Base-by-base conservation (phyloP, 1,139 yeast genomes). In the Candida sp. region DNA sequence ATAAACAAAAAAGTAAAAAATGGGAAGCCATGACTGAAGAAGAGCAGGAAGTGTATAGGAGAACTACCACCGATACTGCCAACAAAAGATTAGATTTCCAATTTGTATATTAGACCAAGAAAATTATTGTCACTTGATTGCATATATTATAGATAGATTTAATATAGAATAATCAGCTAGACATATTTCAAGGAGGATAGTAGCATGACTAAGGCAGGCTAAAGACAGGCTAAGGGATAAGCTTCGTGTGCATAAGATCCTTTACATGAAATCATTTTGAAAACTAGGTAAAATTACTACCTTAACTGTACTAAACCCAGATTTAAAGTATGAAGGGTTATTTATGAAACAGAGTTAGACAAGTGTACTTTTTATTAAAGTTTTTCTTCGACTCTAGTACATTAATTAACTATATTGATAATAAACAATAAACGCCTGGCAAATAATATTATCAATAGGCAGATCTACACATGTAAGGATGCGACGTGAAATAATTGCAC, bases 21-120 rank as follows among this genome's bases (percentile, higher is more conserved):
- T 83, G 88, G 88, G 53, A 60, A 42, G 53, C 60, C 3, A 58
- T 81, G 77, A 56, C 75, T 3, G 55, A 51, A 1, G 79, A 77
- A 21, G 81, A 82, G 51, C 68, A 67, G 51, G 66, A 63, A 6
- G 54, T 66, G 11, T 83, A 83, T 53, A 54, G 70, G 30, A 47
- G 49, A 4, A 66, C 55, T 11, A 73, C 81, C 5, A 64, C 55
- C 0, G 83, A 81, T 51, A 61, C 58, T 38, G 87, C 87, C 9
- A 79, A 77, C 50, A 71, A 73, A 55, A 61, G 87, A 33, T 61
- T 82, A 36, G 84, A 83, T 54, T 82, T 81, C 46, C 58, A 60
- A 38, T 70, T 69, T 48, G 58, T 46, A 37, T 56, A 57, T 48
- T 58, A 38, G 40, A 25, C 19, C 19, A 15, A 15, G 19, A 15